Conservation (phyloP, 495 filamentous ascomycete genomes). For the Neurospora sp. region DNA sequence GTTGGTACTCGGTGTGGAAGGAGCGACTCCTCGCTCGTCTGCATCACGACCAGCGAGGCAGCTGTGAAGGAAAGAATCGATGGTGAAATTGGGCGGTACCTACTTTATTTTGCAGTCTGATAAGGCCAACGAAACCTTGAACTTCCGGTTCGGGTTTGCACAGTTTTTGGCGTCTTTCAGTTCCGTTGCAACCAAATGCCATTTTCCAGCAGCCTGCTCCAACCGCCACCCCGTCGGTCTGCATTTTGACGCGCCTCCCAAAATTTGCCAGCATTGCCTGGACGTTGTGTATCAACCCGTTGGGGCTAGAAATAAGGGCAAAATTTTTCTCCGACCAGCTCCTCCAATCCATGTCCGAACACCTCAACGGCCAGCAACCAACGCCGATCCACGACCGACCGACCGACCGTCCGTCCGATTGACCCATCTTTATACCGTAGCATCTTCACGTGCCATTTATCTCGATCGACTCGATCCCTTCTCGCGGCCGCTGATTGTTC, state of each 20-base stretch:
- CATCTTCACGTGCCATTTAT: neutral
- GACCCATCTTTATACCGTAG: neutral
- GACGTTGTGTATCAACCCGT: slow-evolving; percentile 31
- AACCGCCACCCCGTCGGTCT: neutral
- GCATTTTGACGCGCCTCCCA: neutral
- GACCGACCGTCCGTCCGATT: neutral
- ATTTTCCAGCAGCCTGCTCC: neutral
- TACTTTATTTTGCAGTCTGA: neutral
- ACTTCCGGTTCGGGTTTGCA: neutral
- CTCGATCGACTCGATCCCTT: neutral
- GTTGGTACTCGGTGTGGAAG: neutral
- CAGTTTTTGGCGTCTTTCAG: neutral
- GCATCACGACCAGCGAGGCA: neutral
- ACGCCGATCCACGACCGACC: slow-evolving; percentile 2
- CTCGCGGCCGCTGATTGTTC: neutral
- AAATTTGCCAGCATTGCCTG: slow-evolving; percentile 3
- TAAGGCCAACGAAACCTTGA: neutral
- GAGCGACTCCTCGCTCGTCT: neutral
- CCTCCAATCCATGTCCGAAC: slow-evolving; percentile 9
- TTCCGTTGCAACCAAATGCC: neutral
- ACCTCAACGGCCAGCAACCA: slow-evolving; percentile 7
- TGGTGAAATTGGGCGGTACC: neutral
- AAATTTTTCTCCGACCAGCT: slow-evolving; percentile 28
- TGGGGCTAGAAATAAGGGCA: slow-evolving; percentile 39
- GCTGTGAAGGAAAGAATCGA: neutral